Evolutionary conservation across 495 filamentous ascomycete species (phyloP).

Genomic region (Tuber melanosporum): DNA sequence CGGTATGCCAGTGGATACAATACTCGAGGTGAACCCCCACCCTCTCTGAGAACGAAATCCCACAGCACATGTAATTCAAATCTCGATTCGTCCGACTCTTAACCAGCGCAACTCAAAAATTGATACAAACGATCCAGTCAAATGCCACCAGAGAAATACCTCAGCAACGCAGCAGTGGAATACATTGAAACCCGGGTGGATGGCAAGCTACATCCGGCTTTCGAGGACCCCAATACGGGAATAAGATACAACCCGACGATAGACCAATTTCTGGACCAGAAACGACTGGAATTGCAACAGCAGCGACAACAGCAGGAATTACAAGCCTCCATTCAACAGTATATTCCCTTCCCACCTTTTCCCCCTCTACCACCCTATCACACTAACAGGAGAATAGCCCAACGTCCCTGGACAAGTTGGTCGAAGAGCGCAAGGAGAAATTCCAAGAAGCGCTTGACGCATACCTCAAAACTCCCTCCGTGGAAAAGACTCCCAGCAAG

Average conservation of each 20-base stretch:
- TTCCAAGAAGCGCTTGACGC: background rate
- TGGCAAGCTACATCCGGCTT: background rate
- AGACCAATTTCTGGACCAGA: background rate
- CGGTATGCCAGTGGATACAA: background rate
- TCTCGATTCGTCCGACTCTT: background rate
- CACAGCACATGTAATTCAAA: background rate
- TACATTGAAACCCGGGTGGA: background rate
- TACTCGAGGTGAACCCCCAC: background rate
- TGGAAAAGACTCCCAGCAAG: background rate
- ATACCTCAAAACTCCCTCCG: background rate
- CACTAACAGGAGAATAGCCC: background rate
- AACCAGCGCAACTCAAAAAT: background rate
- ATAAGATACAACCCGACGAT: background rate
- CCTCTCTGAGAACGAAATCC: background rate
- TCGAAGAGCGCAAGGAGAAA: background rate
- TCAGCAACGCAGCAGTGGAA: background rate
- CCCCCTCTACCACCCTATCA: background rate
- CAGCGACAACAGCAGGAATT: constrained; percentile 2
- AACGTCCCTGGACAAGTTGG: background rate
- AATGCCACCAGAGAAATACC: background rate
- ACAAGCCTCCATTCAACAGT: background rate
- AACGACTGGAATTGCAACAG: background rate
- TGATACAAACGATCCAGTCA: background rate
- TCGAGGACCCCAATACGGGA: background rate
- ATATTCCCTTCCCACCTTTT: background rate